phyloP scores from a whole-genome alignment of 108 stramenopile species.

The Skeletonema menzelii region DNA sequence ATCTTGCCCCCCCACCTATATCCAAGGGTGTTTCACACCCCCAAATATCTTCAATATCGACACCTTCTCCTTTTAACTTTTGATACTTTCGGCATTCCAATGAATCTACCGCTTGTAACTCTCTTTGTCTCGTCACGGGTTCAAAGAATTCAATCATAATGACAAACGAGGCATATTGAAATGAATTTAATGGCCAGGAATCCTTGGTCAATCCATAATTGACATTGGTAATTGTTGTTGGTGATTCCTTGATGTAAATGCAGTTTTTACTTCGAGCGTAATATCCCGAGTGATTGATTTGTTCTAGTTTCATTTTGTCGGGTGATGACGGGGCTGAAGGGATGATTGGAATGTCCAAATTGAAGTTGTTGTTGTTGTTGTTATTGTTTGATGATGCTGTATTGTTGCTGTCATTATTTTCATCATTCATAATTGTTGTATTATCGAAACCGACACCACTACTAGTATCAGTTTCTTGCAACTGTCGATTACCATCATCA shows the following conservation, averaged over 20 bases:
- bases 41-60: slow-evolving; percentile 26
- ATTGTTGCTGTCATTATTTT: not conserved
- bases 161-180: slow-evolving; percentile 32
- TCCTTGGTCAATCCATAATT: slow-evolving; percentile 19
- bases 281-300: slow-evolving; percentile 24
- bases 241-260: slow-evolving; percentile 21
- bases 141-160: slow-evolving; percentile 19
- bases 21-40: slow-evolving; percentile 21
- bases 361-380: not conserved
- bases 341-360: not conserved
- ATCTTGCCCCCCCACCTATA: not conserved
- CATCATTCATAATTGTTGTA: not conserved
- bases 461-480: not conserved
- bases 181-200: slow-evolving; percentile 19
- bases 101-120: not conserved
- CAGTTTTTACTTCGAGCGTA: slow-evolving; percentile 20
- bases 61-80: slow-evolving; percentile 24
- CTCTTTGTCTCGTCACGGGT: not conserved
- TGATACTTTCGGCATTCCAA: slow-evolving; percentile 29
- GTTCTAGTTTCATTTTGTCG: not conserved
- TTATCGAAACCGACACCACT: not conserved
- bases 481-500: not conserved
- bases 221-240: not conserved
- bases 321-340: slow-evolving; percentile 4
- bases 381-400: not conserved